phyloP scores from a whole-genome alignment of 163 green algal species.

The Chlamydomonas reinhardtii region DNA sequence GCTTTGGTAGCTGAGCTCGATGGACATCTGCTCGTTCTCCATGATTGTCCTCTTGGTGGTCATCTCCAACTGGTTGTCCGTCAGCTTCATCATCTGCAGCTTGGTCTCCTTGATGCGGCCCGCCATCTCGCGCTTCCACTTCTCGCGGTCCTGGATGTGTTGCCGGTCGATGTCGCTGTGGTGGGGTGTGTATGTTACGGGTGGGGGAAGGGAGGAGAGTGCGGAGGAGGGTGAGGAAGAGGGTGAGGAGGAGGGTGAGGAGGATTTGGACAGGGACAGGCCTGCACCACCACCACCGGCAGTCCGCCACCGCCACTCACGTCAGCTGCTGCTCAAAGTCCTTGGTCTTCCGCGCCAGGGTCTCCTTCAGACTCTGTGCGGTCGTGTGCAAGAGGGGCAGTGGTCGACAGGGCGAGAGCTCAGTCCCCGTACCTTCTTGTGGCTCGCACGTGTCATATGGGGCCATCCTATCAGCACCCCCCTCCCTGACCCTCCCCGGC shows the following conservation, averaged over 20 bases:
- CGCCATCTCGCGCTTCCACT: slow-evolving; percentile 81
- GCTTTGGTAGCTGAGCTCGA: slow-evolving; percentile 86
- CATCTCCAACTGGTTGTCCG: slow-evolving; percentile 89
- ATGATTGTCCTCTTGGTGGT: slow-evolving; percentile 91
- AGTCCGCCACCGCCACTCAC: slow-evolving; percentile 40
- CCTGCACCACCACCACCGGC: not conserved
- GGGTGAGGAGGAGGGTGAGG: not conserved
- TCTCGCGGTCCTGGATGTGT: slow-evolving; percentile 87
- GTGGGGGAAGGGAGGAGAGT: not conserved
- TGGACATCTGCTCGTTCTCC: slow-evolving; percentile 90
- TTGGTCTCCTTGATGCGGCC: slow-evolving; percentile 84
- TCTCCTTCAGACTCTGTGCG: slow-evolving; percentile 44
- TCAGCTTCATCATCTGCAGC: slow-evolving; percentile 74
- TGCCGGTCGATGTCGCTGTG: slow-evolving; percentile 85
- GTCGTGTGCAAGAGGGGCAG: too few species aligned
- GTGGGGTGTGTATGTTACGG: too few species aligned
- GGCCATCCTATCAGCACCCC: too few species aligned
- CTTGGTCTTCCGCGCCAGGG: slow-evolving; percentile 43
- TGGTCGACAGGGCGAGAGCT: too few species aligned
- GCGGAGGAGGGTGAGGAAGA: not conserved
- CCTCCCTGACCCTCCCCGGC: too few species aligned
- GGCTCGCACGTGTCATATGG: too few species aligned
- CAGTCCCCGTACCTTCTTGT: too few species aligned
- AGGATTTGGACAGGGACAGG: too few species aligned
- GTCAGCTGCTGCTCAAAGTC: slow-evolving; percentile 63